phyloP scores from a whole-genome alignment of 1,284 basidiomycete species.

The Puccinia horiana region DNA sequence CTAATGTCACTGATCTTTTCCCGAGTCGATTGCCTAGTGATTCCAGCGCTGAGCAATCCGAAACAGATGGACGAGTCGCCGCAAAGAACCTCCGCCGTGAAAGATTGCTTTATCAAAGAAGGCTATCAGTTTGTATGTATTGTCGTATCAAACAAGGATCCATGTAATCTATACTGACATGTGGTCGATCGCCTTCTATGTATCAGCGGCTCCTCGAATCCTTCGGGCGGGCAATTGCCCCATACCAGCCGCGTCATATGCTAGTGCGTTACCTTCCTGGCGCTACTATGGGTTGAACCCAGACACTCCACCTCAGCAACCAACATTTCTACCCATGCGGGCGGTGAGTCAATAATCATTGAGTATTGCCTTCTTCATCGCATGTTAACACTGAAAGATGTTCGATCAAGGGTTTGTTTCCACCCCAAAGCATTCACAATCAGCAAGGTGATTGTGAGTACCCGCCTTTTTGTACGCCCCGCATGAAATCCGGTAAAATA shows the following conservation, averaged over 20 bases:
- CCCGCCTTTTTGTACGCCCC: neutral
- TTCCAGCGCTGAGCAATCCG: constrained; percentile 34
- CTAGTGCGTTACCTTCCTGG: constrained; percentile 36
- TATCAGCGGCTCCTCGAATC: constrained; percentile 33
- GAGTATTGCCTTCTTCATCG: neutral
- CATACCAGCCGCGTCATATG: constrained; percentile 28
- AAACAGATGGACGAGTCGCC: constrained; percentile 40
- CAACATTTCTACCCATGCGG: constrained; percentile 30
- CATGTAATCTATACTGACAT: neutral
- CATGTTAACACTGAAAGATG: neutral
- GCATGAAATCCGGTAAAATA: neutral
- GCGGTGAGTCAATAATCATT: neutral
- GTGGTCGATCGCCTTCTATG: neutral
- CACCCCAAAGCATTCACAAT: constrained; percentile 20
- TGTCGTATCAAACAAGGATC: neutral
- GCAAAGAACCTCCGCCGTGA: constrained; percentile 29
- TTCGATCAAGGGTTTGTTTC: constrained; percentile 28
- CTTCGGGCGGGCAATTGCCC: constrained; percentile 2
- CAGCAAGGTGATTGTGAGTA: neutral
- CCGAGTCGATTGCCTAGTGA: neutral
- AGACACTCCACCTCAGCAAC: constrained; percentile 18
- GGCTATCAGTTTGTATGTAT: constrained; percentile 36
- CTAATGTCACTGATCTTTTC: neutral
- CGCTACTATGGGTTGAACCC: constrained; percentile 33
- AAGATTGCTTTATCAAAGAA: constrained; percentile 27